Evolutionary conservation across 1,284 basidiomycete species (phyloP), one percentile per base, ranked within the genome.

Genomic region (Puccinia coronata): DNA sequence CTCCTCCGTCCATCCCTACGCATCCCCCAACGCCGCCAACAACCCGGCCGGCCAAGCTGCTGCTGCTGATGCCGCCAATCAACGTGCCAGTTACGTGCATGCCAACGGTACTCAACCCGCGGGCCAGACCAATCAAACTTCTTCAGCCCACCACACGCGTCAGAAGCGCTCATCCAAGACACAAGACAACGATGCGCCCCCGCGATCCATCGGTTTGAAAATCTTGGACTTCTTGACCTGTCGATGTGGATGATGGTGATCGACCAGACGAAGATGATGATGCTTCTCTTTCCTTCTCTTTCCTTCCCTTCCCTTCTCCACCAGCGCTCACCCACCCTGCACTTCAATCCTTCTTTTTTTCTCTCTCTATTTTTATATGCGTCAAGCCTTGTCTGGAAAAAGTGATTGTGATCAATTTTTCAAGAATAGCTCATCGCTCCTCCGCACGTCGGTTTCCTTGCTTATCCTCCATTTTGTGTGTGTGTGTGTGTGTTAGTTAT

Each of bases 171-270:
- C 49, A 1, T 31, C 53, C 53, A 51, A 74, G 31, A 36, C 72
- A 4, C 34, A 18, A 34, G 72, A 59, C 55, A 55, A 74, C 20
- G 34, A 55, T 18, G 53, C 14, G 20, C 36, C 55, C 65, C 73
- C 53, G 43, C 34, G 67, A 57, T 67, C 77, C 47, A 70, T 79
- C 49, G 77, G 77, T 3, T 41, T 67, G 49, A 79, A 79, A 41
- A 43, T 79, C 20, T 53, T 67, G 49, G 55, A 79, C 57, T 79
- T 79, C 57, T 61, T 79, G n/a, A 79, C 77, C 25, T 79, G 77
- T 61, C 65, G 77, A 11, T 79, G 77, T 36, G 65, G 43, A 41
- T 79, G 55, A 79, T 41, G 28, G n/a, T n/a, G 25, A 23, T 53
- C 31, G 59, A 6, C 23, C n/a, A 8, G 34, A 31, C n/a, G n/a